A percentile compares a stretch with the other conserved stretches of the same genome.
These are phyloP conservation scores for Mycena galericulata DNA, from an alignment of 768 basidiomycete genomes.

Conservation along the genomic window DNA sequence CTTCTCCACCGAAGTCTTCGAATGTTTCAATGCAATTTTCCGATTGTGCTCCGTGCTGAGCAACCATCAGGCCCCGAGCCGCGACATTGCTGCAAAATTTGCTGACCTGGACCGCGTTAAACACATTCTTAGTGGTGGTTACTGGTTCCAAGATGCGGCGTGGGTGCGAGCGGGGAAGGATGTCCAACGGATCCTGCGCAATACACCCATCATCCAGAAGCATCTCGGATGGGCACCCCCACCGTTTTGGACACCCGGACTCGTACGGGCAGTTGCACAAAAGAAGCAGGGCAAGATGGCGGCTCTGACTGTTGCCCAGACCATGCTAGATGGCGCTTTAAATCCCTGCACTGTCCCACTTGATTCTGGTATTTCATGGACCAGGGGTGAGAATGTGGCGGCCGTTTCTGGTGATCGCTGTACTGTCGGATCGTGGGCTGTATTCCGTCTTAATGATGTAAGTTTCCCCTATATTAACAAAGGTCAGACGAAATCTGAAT, in stretches of 20 bases:
- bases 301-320: not conserved
- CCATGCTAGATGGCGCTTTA: not conserved
- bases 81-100: constrained; percentile 52
- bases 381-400: not conserved
- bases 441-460: constrained; percentile 10
- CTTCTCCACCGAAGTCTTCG: constrained; percentile 50
- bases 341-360: not conserved
- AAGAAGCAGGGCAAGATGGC: constrained; percentile 14
- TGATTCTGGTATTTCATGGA: not conserved
- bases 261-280: constrained; percentile 2
- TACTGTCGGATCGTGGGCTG: constrained; percentile 8
- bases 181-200: constrained; percentile 28
- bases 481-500: not conserved
- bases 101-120: constrained; percentile 45
- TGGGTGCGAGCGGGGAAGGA: constrained; percentile 35
- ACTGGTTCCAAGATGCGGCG: constrained; percentile 35
- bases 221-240: constrained; percentile 36
- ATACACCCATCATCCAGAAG: constrained; percentile 33
- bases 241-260: constrained; percentile 9
- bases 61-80: constrained; percentile 59
- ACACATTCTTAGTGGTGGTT: constrained; percentile 48
- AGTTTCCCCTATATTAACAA: not conserved
- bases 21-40: constrained; percentile 58
- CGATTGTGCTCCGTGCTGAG: constrained; percentile 52
- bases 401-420: not conserved